Conservation (phyloP, 768 basidiomycete genomes). For the Termitomyces sp. region DNA sequence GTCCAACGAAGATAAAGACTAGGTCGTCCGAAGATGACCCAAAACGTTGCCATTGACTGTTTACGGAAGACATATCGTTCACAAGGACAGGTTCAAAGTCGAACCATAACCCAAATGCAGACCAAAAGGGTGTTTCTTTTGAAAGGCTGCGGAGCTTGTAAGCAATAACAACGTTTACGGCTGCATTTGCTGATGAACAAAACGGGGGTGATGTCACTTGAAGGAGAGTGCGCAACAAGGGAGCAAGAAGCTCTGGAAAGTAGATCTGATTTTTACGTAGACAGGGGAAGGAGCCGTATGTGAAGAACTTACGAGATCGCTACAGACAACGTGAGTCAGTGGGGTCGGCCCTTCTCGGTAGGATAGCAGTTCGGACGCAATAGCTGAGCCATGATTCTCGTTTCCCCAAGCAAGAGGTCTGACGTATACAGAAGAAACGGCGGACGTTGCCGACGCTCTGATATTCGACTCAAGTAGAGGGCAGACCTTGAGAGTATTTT, state of each 20-base stretch:
- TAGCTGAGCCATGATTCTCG: slow-evolving; percentile 30
- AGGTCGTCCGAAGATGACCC: slow-evolving; percentile 36
- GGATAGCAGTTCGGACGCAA: slow-evolving; percentile 34
- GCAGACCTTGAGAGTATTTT: slow-evolving; percentile 33
- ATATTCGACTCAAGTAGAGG: slow-evolving; percentile 39
- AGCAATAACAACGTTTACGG: slow-evolving; percentile 53
- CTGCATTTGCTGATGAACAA: slow-evolving; percentile 5
- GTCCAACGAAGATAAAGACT: slow-evolving; percentile 59
- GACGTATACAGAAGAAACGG: slow-evolving; percentile 32
- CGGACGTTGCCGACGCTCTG: not conserved
- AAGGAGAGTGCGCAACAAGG: slow-evolving; percentile 70
- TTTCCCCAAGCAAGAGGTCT: slow-evolving; percentile 72
- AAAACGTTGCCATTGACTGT: slow-evolving; percentile 34
- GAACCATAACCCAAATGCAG: slow-evolving; percentile 78
- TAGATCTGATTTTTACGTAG: slow-evolving; percentile 55
- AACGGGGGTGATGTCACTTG: slow-evolving; percentile 59
- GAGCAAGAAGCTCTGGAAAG: slow-evolving; percentile 77
- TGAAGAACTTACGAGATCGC: slow-evolving; percentile 64
- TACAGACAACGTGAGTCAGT: slow-evolving; percentile 72
- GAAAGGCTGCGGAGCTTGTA: slow-evolving; percentile 72
- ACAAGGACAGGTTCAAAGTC: slow-evolving; percentile 50
- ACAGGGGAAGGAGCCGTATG: not conserved
- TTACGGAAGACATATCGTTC: slow-evolving; percentile 16
- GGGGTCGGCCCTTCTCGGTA: slow-evolving; percentile 3
- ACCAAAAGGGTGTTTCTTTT: slow-evolving; percentile 77